A percentile compares a stretch with the other conserved stretches of the same genome.
These are phyloP conservation scores for Trichosporon coremiiforme DNA, from an alignment of 1,284 basidiomycete species.

Conservation along the genomic window DNA sequence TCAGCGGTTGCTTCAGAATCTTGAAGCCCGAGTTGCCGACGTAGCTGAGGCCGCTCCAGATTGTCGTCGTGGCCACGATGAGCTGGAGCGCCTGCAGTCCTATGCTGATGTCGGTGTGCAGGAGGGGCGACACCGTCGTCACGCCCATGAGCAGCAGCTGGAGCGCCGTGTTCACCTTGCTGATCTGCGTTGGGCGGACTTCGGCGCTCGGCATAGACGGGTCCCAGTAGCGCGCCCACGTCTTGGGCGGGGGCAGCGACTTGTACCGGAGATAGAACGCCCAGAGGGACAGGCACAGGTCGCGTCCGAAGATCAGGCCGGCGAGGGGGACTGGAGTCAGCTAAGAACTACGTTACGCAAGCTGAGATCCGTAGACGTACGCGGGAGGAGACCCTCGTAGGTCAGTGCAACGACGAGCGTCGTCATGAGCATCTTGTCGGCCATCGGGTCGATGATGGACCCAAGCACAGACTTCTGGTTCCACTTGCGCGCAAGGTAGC, in stretches of 20 bases:
- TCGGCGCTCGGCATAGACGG: constrained; percentile 92
- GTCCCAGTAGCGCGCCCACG: constrained; percentile 79
- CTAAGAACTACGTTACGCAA: no score
- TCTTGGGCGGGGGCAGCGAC: constrained; percentile 80
- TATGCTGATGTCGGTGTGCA: constrained; percentile 60
- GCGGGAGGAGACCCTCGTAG: constrained; percentile 78
- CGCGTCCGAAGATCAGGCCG: constrained; percentile 82
- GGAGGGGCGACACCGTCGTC: constrained; percentile 79
- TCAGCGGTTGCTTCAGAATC: constrained; percentile 51
- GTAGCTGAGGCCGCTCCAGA: constrained; percentile 91
- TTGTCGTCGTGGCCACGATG: constrained; percentile 82
- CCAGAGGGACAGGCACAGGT: constrained; percentile 80
- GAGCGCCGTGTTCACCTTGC: constrained; percentile 91
- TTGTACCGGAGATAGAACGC: constrained; percentile 94
- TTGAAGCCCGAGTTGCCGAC: constrained; percentile 73
- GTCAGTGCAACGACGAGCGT: constrained; percentile 86
- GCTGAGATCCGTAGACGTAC: no score
- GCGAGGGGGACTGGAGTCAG: constrained; percentile 72
- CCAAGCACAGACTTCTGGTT: constrained; percentile 86
- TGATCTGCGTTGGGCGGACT: constrained; percentile 84
- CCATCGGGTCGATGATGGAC: constrained; percentile 92
- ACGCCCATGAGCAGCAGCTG: constrained; percentile 87
- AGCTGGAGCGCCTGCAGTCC: constrained; percentile 68
- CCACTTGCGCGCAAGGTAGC: constrained; percentile 82
- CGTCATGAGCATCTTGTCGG: constrained; percentile 95